phyloP scores from a whole-genome alignment of 768 basidiomycete genomes.

The Fibroporia radiculosa region DNA sequence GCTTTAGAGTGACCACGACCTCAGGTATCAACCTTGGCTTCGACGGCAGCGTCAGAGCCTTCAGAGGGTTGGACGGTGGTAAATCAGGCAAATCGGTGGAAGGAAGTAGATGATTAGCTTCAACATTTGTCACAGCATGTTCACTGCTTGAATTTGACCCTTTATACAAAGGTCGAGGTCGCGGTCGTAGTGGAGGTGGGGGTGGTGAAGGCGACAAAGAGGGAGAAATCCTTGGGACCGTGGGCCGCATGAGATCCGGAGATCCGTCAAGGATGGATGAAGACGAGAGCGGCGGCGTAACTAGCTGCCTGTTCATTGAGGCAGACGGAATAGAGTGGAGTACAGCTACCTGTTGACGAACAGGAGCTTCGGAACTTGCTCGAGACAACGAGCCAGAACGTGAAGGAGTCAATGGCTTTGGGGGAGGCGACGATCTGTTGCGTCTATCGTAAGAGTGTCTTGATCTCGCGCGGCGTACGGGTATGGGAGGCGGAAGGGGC shows the following conservation, averaged over 20 bases:
- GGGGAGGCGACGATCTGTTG: neutral
- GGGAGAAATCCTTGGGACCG: neutral
- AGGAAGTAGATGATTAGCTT: no score
- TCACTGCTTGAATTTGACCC: neutral
- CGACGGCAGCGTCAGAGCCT: neutral
- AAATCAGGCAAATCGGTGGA: no score
- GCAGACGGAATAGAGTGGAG: constrained; percentile 1
- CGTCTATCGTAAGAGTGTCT: neutral
- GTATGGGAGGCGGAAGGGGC: constrained; percentile 1
- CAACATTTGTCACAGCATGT: neutral
- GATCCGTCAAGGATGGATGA: constrained; percentile 6
- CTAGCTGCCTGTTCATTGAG: constrained; percentile 3
- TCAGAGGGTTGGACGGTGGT: no score
- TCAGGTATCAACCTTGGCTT: constrained; percentile 4
- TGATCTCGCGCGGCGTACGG: constrained; percentile 4
- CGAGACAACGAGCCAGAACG: no score
- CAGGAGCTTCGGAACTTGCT: neutral
- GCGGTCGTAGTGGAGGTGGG: neutral
- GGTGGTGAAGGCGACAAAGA: constrained; percentile 1
- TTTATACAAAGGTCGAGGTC: constrained; percentile 7
- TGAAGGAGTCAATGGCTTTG: no score
- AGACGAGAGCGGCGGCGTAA: constrained; percentile 14
- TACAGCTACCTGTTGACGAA: neutral
- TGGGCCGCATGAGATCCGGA: neutral
- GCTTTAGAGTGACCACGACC: constrained; percentile 9